Conservation (phyloP, 371 early-diverging fungal genomes). For the Sporodiniella umbellata region DNA sequence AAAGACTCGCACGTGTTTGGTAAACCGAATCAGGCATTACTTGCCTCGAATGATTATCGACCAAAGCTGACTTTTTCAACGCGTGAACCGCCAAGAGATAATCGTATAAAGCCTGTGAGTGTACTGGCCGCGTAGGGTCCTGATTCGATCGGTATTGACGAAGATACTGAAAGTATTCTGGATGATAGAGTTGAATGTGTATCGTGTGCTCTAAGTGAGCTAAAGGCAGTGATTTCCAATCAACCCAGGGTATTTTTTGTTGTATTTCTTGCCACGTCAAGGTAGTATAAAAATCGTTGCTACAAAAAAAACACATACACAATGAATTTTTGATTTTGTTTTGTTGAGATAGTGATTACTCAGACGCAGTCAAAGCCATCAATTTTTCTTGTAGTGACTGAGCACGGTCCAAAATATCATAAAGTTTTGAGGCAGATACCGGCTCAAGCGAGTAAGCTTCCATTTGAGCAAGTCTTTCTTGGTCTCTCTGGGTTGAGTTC, state of each 20-base stretch:
- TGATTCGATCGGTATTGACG: conserved; percentile 12
- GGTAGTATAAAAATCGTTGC: too few relatives aligned
- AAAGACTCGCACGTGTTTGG: conserved; percentile 30
- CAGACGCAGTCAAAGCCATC: conserved; percentile 12
- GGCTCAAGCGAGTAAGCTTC: not conserved
- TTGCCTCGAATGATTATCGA: too few relatives aligned
- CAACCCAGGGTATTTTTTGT: too few relatives aligned
- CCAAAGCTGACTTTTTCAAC: too few relatives aligned
- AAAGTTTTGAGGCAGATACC: conserved; percentile 15
- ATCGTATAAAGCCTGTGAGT: conserved; percentile 28
- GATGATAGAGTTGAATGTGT: conserved; percentile 14
- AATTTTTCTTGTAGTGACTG: conserved; percentile 48
- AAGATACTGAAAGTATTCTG: conserved; percentile 18
- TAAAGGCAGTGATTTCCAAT: too few relatives aligned
- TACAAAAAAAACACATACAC: too few relatives aligned
- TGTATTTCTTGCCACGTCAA: too few relatives aligned
- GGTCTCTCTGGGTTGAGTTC: too few relatives aligned
- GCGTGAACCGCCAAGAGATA: too few relatives aligned
- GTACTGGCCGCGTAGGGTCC: conserved; percentile 11
- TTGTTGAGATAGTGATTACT: conserved; percentile 14
- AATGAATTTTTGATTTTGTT: conserved; percentile 22
- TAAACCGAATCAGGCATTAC: conserved; percentile 28
- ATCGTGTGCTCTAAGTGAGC: too few relatives aligned
- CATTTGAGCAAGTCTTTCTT: not conserved
- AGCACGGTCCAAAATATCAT: conserved; percentile 30